These are phyloP conservation scores for Hirschioporus abietinus DNA, from an alignment of 768 basidiomycete species.

Conservation along the genomic window DNA sequence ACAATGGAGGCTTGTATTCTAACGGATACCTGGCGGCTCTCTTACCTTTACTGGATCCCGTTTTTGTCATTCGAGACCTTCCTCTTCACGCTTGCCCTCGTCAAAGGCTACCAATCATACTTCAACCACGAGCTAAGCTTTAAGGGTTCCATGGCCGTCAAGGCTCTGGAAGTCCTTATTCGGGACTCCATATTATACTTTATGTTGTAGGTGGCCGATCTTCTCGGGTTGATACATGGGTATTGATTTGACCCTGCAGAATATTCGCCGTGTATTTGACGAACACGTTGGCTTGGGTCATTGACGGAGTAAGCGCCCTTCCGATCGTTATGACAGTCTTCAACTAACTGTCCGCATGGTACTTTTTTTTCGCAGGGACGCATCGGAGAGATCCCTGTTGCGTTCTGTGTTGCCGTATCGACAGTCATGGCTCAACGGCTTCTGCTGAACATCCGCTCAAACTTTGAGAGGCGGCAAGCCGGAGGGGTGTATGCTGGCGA, in stretches of 20 bases:
- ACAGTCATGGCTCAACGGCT: constrained; percentile 52
- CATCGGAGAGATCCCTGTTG: constrained; percentile 48
- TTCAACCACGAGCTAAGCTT: neutral
- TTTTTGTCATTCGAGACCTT: constrained; percentile 49
- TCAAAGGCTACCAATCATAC: constrained; percentile 44
- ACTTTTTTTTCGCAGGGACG: constrained; percentile 11
- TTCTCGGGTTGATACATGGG: neutral
- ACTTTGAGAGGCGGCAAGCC: neutral
- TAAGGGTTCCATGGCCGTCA: constrained; percentile 26
- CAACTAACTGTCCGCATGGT: neutral
- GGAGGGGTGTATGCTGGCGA: neutral
- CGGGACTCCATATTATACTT: constrained; percentile 56
- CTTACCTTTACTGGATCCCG: constrained; percentile 59
- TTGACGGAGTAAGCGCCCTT: constrained; percentile 23
- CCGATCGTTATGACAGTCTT: neutral
- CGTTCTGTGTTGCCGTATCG: constrained; percentile 55
- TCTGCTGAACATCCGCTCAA: constrained; percentile 45
- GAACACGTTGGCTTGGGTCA: constrained; percentile 27
- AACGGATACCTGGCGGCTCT: constrained; percentile 19
- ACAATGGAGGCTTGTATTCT: neutral
- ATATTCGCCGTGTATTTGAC: constrained; percentile 52
- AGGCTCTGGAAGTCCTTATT: constrained; percentile 34
- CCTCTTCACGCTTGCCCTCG: constrained; percentile 44
- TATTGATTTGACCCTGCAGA: constrained; percentile 24
- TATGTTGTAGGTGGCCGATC: constrained; percentile 38